Evolutionary conservation across 345 rosid species (phyloP), one percentile per base, ranked within the genome.

Genomic region (Adansonia digitata): DNA sequence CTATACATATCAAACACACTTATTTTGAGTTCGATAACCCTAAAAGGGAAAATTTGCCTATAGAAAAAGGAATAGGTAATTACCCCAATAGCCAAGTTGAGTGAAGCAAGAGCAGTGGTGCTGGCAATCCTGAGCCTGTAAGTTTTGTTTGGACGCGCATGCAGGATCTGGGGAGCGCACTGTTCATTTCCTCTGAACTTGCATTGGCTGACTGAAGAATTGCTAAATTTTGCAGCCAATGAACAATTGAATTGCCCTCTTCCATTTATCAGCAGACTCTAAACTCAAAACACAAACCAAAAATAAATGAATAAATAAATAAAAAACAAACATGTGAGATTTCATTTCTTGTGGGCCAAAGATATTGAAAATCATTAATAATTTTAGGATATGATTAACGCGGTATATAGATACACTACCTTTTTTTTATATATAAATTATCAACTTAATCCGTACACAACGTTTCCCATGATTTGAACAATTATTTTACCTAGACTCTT

Each of bases 231-330:
- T 1, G 90, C 85, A 15, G 91, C 94, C 35, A 92, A 0, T 2
- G 98, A 92, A 77, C 97, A 94, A 52, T 86, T 85, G 62, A 71
- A 91, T 76, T 94, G 93, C 34, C 97, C 98, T 76, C 97, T 89
- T 65, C 97, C 98, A 73, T 94, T 92, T 9, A 94, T 84, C 62
- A 94, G 80, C 35, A 89, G 52, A 40, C 81, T 76, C 90, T 84
- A 42, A 14, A 1, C 6, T 8, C 63, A 35, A 27, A 5, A 10
- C 11, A 27, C 1, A 5, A 40, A 39, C n/a, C n/a, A n/a, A n/a
- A n/a, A n/a, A n/a, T n/a, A n/a, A n/a, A n/a, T n/a, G n/a, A n/a
- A n/a, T n/a, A n/a, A n/a, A n/a, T n/a, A n/a, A n/a, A n/a, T n/a
- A 4, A n/a, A n/a, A 13, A 57, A 57, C 18, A 57, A 57, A 45